These are phyloP conservation scores for Solanum lycopersicoides DNA, from an alignment of 257 asterid species.

Conservation along the genomic window DNA sequence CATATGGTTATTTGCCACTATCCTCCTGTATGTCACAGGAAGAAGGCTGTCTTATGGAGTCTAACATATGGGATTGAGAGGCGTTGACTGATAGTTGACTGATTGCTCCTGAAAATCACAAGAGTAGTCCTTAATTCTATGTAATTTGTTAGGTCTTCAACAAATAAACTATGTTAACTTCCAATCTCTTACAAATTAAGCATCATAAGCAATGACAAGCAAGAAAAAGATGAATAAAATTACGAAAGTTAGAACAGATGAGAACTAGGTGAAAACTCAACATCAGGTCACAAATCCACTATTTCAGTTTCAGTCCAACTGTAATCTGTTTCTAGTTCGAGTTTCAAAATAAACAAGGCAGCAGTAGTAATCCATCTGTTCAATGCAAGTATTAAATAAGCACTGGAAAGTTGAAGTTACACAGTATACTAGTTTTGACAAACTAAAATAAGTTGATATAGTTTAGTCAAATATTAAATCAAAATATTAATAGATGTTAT, in stretches of 20 bases:
- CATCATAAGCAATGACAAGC: neutral
- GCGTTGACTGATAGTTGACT: neutral
- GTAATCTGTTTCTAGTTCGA: neutral
- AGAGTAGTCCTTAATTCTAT: neutral
- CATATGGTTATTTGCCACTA: neutral
- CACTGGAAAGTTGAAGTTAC: neutral
- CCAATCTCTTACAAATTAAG: neutral
- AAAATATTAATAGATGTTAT: neutral
- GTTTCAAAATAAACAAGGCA: neutral
- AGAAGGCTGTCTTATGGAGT: neutral
- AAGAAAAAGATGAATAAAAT: neutral
- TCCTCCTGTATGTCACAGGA: neutral
- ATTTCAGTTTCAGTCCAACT: neutral
- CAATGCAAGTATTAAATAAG: neutral
- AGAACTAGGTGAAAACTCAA: neutral
- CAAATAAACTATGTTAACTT: neutral
- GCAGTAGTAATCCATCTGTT: neutral
- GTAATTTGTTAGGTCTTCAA: neutral
- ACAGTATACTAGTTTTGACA: neutral
- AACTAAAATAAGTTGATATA: neutral
- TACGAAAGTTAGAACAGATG: neutral
- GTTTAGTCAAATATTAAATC: neutral
- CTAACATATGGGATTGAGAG: neutral
- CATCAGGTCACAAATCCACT: neutral
- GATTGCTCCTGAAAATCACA: neutral